phyloP scores from a whole-genome alignment of 345 rosid species.

The Murraya paniculata region DNA sequence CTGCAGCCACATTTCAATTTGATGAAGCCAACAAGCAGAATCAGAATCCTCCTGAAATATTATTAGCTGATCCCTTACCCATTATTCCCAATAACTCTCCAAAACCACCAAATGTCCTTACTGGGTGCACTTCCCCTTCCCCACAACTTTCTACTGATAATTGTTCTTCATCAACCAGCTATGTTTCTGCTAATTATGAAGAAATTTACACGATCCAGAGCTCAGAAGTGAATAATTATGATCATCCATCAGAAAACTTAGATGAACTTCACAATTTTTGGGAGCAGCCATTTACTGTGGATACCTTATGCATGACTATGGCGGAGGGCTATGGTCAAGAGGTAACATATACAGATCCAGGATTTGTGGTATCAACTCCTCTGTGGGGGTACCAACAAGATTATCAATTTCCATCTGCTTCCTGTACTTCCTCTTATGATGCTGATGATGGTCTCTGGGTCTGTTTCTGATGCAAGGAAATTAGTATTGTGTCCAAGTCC shows the following conservation, averaged over 20 bases:
- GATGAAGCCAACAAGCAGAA: background rate
- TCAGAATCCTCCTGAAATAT: background rate
- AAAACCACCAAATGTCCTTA: background rate
- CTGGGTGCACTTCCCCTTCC: background rate
- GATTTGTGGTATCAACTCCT: background rate
- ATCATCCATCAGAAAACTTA: background rate
- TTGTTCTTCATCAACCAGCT: background rate
- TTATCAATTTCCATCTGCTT: background rate
- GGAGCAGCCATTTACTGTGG: background rate
- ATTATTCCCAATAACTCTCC: background rate
- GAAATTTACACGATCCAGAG: background rate
- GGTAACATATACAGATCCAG: background rate
- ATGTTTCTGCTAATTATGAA: background rate
- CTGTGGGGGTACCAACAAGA: background rate
- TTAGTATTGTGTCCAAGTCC: background rate
- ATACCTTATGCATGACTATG: background rate
- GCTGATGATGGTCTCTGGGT: background rate
- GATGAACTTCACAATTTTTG: constrained; percentile 8
- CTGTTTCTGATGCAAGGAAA: background rate
- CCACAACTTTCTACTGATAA: background rate
- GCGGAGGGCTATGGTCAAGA: background rate
- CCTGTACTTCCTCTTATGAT: background rate
- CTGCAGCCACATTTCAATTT: background rate
- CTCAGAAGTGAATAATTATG: background rate
- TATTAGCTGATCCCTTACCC: background rate